Evolutionary conservation across 768 basidiomycete genomes (phyloP), one percentile per base, ranked within the genome.

Genomic region (Leccinum aurantiacum): DNA sequence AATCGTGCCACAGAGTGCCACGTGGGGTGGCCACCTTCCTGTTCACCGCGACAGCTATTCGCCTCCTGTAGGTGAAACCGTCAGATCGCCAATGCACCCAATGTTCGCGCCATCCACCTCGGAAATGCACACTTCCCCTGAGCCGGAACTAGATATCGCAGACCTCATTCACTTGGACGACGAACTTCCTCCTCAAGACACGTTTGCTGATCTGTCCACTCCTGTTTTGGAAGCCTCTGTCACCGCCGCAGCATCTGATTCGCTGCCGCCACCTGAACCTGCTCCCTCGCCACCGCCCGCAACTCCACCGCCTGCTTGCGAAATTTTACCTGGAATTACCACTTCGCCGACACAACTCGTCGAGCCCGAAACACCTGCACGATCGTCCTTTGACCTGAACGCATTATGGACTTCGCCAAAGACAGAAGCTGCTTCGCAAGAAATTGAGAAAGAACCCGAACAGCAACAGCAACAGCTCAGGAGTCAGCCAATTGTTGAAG

Each of bases 151-250:
- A 54, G 87, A 90, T 66, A 81, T 91, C 19, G 83, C 84, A 41
- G 89, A 91, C 71, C 76, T 91, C 63, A 90, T 91, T 61, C 89
- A 90, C 70, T 82, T 91, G 62, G 89, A 91, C 62, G 89, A 89
- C 53, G 87, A 87, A 57, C 71, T 76, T 19, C 27, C 58, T 31
- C 65, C 68, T 54, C 76, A 78, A 52, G 79, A 81, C 49, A 60
- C 61, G 7, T 60, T 71, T 56, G 54, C 62, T 52, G 66, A 71
- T 51, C 31, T 64, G 6, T 57, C 63, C 15, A 57, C 64, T 15
- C 61, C 70, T 17, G 35, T 61, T 50, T 57, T 63, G 33, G 71
- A 69, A 47, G 35, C 57, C 6, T 44, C 68, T 31, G 29, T 51
- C 22, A 4, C 63, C 29, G 27, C 60, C 50, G 38, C 57, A 33